phyloP scores from a whole-genome alignment of 176 grass and related monocot species.

The Cenchrus fungigraminus region DNA sequence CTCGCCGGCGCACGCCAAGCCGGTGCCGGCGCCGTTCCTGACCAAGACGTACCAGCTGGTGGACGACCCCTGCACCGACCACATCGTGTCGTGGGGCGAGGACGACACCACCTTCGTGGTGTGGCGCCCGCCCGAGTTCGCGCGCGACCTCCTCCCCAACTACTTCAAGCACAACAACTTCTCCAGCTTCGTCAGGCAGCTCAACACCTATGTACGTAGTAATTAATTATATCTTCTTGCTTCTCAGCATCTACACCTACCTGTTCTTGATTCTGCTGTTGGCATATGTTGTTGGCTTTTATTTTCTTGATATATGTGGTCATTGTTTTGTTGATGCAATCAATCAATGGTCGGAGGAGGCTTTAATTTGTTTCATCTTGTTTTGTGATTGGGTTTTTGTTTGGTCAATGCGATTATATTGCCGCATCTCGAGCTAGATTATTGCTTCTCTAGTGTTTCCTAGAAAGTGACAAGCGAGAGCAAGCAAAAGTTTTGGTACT shows the following conservation, averaged over 20 bases:
- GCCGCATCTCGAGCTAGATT: neutral
- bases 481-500: neutral
- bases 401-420: neutral
- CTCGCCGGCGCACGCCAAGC: slow-evolving; percentile 44
- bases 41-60: slow-evolving; percentile 97
- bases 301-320: neutral
- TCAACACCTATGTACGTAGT: slow-evolving; percentile 92
- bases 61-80: slow-evolving; percentile 96
- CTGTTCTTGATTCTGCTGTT: neutral
- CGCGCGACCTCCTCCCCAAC: slow-evolving; percentile 87
- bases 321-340: neutral
- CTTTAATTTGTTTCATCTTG: too few relatives aligned
- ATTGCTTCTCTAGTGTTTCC: neutral
- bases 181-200: slow-evolving; percentile 98
- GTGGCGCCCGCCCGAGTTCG: slow-evolving; percentile 86
- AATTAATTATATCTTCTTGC: too few relatives aligned
- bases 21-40: slow-evolving; percentile 90
- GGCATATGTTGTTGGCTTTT: neutral
- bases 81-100: slow-evolving; percentile 96
- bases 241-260: too few relatives aligned
- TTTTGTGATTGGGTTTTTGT: neutral
- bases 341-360: neutral
- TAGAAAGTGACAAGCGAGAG: neutral
- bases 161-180: slow-evolving; percentile 99
- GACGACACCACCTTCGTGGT: slow-evolving; percentile 93